Base-by-base conservation (phyloP, 169 alveolate genomes). In the Miamiensis avidus region DNA sequence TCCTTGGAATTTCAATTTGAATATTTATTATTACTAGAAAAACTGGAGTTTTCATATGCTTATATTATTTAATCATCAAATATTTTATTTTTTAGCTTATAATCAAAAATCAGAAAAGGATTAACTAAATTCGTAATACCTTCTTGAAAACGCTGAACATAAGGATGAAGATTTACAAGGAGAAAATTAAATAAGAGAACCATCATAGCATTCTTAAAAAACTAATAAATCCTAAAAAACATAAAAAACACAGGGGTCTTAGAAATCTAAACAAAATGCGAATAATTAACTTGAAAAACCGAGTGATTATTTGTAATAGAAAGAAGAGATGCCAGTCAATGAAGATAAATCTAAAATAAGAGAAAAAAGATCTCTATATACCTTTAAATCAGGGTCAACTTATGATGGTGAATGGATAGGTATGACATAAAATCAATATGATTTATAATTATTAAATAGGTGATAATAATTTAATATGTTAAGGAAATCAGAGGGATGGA, bases 331-430 rank as follows among this genome's bases (percentile, higher is more conserved):
- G 69, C 69, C 69, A 4, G 4, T 20, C 20, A 11, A 11, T n/a
- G n/a, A n/a, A n/a, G n/a, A n/a, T 49, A 49, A 49, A 11, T 11
- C 69, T 20, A 72, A 86, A 31, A 73, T 88, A 82, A 74, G 91
- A 28, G 91, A 87, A 87, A 87, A 74, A 72, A 76, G 88, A 76
- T 32, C 87, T 32, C 88, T 84, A 20, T 87, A 65, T 65, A 77
- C 85, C 0, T 87, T 82, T 32, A 87, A 78, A 49, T 82, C 88
- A 33, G 91, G 91, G 27, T 87, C 91, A 15, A 81, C 77, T 26
- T 87, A 87, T 75, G 88, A 87, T 33, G 91, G 91, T 4, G 88
- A 87, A 73, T 87, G 91, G 91, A 76, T 75, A 77, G 85, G 88
- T 0, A 29, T n/a, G n/a, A n/a, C n/a, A n/a, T n/a, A n/a, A n/a